A percentile compares a stretch with the other conserved stretches of the same genome.
These are phyloP conservation scores for Zalaria obscura DNA, from an alignment of 2,329 filamentous ascomycete genomes.

Conservation along the genomic window DNA sequence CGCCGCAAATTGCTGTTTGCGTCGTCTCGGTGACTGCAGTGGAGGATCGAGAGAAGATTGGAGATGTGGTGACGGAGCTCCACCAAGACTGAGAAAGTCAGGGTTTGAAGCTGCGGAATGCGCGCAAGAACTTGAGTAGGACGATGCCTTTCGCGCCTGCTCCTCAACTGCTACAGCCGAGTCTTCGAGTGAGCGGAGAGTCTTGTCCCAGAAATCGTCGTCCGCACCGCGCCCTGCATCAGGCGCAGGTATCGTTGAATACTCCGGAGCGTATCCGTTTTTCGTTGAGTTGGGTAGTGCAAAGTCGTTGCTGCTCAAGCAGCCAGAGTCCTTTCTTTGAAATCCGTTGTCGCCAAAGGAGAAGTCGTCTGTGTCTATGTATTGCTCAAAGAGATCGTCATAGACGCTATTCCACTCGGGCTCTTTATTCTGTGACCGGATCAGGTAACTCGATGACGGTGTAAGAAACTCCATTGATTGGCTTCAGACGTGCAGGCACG, in stretches of 20 bases:
- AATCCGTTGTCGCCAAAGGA: slow-evolving; percentile 32
- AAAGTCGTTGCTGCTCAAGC: slow-evolving; percentile 23
- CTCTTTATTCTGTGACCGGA: slow-evolving; percentile 32
- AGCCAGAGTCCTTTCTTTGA: slow-evolving; percentile 33
- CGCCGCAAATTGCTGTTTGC: not conserved
- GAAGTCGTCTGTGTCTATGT: slow-evolving; percentile 41
- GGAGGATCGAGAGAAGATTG: slow-evolving; percentile 1
- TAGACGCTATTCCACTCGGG: slow-evolving; percentile 41
- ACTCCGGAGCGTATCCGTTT: not conserved
- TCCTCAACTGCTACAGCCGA: slow-evolving; percentile 30
- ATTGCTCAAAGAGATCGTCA: slow-evolving; percentile 50
- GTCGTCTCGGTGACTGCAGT: not conserved
- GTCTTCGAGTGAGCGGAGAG: slow-evolving; percentile 36
- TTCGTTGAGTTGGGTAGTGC: not conserved
- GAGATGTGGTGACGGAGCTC: slow-evolving; percentile 16
- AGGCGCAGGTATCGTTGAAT: not conserved
- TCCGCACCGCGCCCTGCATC: slow-evolving; percentile 6
- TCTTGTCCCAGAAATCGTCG: slow-evolving; percentile 39
- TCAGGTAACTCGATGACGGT: slow-evolving; percentile 1
- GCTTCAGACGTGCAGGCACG: too few relatives aligned
- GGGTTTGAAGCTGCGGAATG: slow-evolving; percentile 14
- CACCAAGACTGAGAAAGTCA: slow-evolving; percentile 21
- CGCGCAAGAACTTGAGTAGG: not conserved
- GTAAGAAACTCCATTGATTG: too few relatives aligned
- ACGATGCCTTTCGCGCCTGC: slow-evolving; percentile 25